phyloP scores from a whole-genome alignment of 495 filamentous ascomycete species.

The Hypoxylon lienhwacheense region DNA sequence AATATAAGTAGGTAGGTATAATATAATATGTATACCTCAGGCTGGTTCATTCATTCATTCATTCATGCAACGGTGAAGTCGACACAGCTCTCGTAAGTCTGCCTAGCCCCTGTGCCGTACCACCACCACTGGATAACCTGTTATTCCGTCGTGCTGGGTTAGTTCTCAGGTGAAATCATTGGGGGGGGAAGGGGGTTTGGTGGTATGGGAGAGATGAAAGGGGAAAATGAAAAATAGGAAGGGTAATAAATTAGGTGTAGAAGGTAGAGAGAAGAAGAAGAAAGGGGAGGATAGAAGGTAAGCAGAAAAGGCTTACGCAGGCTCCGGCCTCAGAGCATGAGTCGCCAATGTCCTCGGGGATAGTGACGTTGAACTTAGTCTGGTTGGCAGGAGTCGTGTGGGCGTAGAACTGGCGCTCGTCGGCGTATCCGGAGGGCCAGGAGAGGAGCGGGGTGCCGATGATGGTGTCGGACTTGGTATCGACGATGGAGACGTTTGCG shows the following conservation, averaged over 20 bases:
- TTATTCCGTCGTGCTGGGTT: too few relatives aligned
- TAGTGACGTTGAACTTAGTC: slow-evolving; percentile 65
- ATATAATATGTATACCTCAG: neutral
- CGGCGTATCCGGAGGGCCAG: slow-evolving; percentile 56
- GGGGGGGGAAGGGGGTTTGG: too few relatives aligned
- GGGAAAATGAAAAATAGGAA: too few relatives aligned
- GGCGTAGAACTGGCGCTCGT: slow-evolving; percentile 50
- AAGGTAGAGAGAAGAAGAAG: too few relatives aligned
- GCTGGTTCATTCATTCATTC: neutral
- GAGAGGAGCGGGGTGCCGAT: slow-evolving; percentile 57
- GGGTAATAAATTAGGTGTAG: too few relatives aligned
- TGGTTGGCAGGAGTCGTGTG: slow-evolving; percentile 60
- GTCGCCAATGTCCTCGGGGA: slow-evolving; percentile 59
- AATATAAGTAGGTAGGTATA: neutral
- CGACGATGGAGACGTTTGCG: slow-evolving; percentile 71
- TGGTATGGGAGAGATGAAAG: too few relatives aligned
- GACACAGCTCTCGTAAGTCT: slow-evolving; percentile 74
- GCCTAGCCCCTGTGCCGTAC: slow-evolving; percentile 65
- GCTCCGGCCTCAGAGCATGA: slow-evolving; percentile 62
- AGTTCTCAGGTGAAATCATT: too few relatives aligned
- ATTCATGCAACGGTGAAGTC: slow-evolving; percentile 60
- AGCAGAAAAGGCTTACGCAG: slow-evolving; percentile 49
- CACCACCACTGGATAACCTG: slow-evolving; percentile 70
- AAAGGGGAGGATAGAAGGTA: neutral
- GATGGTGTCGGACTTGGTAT: slow-evolving; percentile 61